Evolutionary conservation across 805 yeast genomes (phyloP), one percentile per base, ranked within the genome.

Genomic region (Kuraishia ogatae): DNA sequence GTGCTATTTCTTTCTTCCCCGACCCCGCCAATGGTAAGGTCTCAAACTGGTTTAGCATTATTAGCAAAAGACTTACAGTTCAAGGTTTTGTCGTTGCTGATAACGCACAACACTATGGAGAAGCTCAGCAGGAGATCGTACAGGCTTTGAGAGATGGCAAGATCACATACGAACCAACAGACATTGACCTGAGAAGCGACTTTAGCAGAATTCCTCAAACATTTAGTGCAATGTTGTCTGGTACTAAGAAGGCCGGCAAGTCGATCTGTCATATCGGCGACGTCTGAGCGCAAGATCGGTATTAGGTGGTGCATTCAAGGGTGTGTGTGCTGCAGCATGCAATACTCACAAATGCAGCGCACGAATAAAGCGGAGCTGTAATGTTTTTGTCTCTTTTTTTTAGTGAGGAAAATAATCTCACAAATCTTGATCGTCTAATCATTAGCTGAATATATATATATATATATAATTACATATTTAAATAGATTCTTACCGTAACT

Each of bases 1-100:
- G 89, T 58, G 75, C 83, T 15, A 81, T 84, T 57, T 68, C 87
- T 35, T 80, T 81, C 52, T 84, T 83, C 66, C 80, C 82, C 62
- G 77, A 77, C 57, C 56, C 60, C 13, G 62, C 62, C 10, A 69
- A 71, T 53, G 61, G 66, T 21, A 68, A 63, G 0, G 72, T 80
- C 61, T 66, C 66, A 39, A 71, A 68, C 53, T 79, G 80, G 71
- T 57, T 66, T 15, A 59, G 67, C 52, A 75, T 84, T 47, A 73
- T 82, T 58, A 69, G 73, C 48, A 80, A 75, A 63, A 74, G 87
- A 63, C 65, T 84, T 53, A 71, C 69, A 0, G 73, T 82, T 29
- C 71, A 69, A 57, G 89, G 89, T 24, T 75, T 83, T 61, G 73
- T 83, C 39, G 71, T 81, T 21, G 60, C 70, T 50, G 85, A 84